Base-by-base conservation (phyloP, 257 asterid genomes). In the Eucommia ulmoides region DNA sequence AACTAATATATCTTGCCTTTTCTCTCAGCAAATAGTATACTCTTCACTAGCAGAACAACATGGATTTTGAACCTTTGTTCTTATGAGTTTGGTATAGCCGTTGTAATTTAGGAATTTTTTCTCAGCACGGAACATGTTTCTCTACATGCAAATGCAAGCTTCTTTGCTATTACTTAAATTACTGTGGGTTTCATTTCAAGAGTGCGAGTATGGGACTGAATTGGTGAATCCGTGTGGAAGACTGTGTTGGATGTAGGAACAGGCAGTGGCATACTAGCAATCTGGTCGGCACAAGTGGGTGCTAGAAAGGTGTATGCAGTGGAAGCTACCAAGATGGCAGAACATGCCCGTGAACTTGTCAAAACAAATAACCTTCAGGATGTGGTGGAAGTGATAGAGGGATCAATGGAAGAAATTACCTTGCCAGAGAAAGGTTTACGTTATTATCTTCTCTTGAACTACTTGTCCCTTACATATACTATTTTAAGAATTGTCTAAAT, bases 261-360 rank as follows among this genome's bases (percentile, higher is more conserved):
- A 2, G 96, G 99, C 57, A 91, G 99, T 12, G 99, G 99, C 29
- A 91, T 91, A 55, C 79, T 91, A 47, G 99, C 99, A 51, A 77
- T 83, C 70, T 91, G 99, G 99, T 91, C 94, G 41, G 99, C 96
- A 17, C 99, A 80, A 67, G 96, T 96, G 22, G 99, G 99, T 58
- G 99, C 99, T 8, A 75, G 83, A 65, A 91, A 91, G 71, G 99
- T 91, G 16, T 91, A 86, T 47, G 99, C 99, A 2, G 96, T 86
- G 2, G 99, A 91, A 79, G 99, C 99, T 57, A 86, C 99, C 23
- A 86, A 91, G 74, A 91, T 86, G 99, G 82, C 96, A 0, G 93
- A 75, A 15, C 94, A 83, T 53, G 96, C 99, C 1, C 66, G 77
- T 21, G 70, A 71, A 55, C 94, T 91, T 61, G 85, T 81, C 38